Percentiles rank a stretch among this genome's conserved stretches.
These are phyloP conservation scores for Penicillium egyptiacum DNA, from an alignment of 495 filamentous ascomycete species.

Conservation along the genomic window DNA sequence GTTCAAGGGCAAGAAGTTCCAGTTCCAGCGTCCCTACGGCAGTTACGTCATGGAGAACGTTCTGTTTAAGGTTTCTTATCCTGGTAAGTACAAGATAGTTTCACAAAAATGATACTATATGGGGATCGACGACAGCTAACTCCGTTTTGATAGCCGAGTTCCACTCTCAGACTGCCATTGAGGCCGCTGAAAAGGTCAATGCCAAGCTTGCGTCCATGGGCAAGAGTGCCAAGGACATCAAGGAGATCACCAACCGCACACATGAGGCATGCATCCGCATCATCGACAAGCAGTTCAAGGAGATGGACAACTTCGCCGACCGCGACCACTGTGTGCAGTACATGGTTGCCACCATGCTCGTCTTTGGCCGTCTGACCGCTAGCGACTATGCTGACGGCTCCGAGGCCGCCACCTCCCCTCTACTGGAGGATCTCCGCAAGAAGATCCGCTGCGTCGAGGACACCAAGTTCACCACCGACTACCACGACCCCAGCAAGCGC, in stretches of 20 bases:
- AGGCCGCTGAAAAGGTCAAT: slow-evolving; percentile 86
- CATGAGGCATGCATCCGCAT: slow-evolving; percentile 98
- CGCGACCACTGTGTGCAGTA: slow-evolving; percentile 99
- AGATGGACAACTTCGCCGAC: slow-evolving; percentile 99
- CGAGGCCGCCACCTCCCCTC: slow-evolving; percentile 84
- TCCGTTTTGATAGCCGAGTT: slow-evolving; percentile 69
- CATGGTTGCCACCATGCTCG: slow-evolving; percentile 95
- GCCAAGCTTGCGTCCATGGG: slow-evolving; percentile 75
- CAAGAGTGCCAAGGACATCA: slow-evolving; percentile 93
- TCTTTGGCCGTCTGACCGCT: slow-evolving; percentile 87
- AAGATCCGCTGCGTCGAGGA: slow-evolving; percentile 96
- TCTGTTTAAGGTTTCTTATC: slow-evolving; percentile 98
- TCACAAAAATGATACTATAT: not conserved
- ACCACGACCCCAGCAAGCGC: slow-evolving; percentile 88
- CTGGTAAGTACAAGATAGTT: slow-evolving; percentile 54
- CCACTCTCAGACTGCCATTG: slow-evolving; percentile 98
- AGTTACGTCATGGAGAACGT: slow-evolving; percentile 99
- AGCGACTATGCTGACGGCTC: slow-evolving; percentile 88
- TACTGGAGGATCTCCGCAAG: slow-evolving; percentile 85
- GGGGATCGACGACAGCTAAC: slow-evolving; percentile 1
- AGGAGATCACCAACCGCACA: slow-evolving; percentile 87
- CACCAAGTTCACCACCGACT: slow-evolving; percentile 87
- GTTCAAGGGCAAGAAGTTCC: slow-evolving; percentile 92
- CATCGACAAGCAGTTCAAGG: slow-evolving; percentile 99
- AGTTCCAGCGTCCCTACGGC: slow-evolving; percentile 93